These are phyloP conservation scores for Periconia digitata DNA, from an alignment of 2,329 filamentous ascomycete species.

Conservation along the genomic window DNA sequence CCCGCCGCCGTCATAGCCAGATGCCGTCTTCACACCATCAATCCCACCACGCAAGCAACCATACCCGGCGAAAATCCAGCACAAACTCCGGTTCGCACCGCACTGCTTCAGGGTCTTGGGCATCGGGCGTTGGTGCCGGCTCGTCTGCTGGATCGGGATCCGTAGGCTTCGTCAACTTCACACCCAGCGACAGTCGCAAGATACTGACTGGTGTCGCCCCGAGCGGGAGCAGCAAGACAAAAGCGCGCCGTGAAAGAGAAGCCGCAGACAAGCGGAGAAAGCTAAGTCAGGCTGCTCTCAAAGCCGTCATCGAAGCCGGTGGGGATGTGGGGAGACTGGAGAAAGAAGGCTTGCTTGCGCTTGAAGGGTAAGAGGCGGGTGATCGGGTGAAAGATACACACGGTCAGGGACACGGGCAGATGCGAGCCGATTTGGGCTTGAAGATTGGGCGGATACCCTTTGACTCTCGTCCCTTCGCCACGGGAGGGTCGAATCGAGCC, in stretches of 20 bases:
- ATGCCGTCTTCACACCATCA: slow-evolving; percentile 5
- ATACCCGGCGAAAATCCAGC: slow-evolving; percentile 16
- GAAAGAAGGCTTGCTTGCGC: slow-evolving; percentile 42
- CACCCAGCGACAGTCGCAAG: slow-evolving; percentile 72
- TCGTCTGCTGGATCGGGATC: slow-evolving; percentile 13
- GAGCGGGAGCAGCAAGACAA: slow-evolving; percentile 89
- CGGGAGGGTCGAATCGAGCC: too few species aligned
- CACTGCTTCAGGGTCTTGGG: not conserved
- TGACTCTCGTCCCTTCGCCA: too few species aligned
- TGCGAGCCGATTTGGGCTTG: too few species aligned
- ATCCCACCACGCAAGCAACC: slow-evolving; percentile 14
- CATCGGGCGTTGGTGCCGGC: not conserved
- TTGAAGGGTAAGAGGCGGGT: slow-evolving; percentile 18
- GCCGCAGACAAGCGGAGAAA: slow-evolving; percentile 73
- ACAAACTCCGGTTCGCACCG: slow-evolving; percentile 4
- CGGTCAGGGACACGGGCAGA: too few species aligned
- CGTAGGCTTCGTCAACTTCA: slow-evolving; percentile 87
- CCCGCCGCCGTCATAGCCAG: slow-evolving; percentile 23
- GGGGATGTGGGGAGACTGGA: slow-evolving; percentile 59
- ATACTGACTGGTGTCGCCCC: slow-evolving; percentile 91
- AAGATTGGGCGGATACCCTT: too few species aligned
- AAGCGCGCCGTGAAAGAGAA: slow-evolving; percentile 87
- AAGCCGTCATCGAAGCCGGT: slow-evolving; percentile 69
- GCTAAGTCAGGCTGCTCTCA: slow-evolving; percentile 68
- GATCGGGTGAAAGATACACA: too few species aligned